These are phyloP conservation scores for Dendrobium chrysotoxum DNA, from an alignment of 106 monocot genomes.

Conservation along the genomic window DNA sequence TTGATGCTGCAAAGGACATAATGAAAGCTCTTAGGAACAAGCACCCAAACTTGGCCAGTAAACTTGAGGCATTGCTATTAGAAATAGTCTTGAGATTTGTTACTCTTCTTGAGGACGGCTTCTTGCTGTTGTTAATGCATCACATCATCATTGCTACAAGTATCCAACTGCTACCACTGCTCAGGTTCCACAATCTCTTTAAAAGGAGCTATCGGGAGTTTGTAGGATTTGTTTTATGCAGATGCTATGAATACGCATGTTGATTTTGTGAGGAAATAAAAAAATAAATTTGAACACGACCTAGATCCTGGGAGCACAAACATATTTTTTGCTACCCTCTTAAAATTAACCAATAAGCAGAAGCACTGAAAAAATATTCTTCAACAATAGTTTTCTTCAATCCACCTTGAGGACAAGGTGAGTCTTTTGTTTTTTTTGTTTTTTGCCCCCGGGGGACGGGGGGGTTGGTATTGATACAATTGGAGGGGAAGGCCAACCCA, in stretches of 20 bases:
- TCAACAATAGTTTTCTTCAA: slow-evolving; percentile 20
- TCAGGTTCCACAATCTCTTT: slow-evolving; percentile 85
- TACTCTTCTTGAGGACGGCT: too few relatives aligned
- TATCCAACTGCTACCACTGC: slow-evolving; percentile 92
- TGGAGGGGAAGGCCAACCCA: too few relatives aligned
- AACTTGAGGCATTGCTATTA: slow-evolving; percentile 80
- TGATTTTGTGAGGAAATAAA: slow-evolving; percentile 84
- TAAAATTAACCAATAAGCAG: slow-evolving; percentile 15
- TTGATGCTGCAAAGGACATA: slow-evolving; percentile 49
- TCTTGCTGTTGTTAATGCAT: slow-evolving; percentile 1
- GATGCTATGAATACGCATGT: slow-evolving; percentile 41
- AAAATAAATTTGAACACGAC: slow-evolving; percentile 88
- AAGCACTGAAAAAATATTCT: slow-evolving; percentile 99
- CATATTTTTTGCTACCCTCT: slow-evolving; percentile 74
- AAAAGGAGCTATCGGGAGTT: slow-evolving; percentile 93
- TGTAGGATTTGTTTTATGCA: slow-evolving; percentile 84
- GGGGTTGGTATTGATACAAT: too few relatives aligned
- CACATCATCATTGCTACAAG: slow-evolving; percentile 94
- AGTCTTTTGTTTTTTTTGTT: too few relatives aligned
- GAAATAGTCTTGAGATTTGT: too few relatives aligned
- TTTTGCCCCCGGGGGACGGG: too few relatives aligned
- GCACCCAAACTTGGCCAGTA: slow-evolving; percentile 78
- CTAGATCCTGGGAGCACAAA: slow-evolving; percentile 88
- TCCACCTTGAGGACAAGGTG: too few relatives aligned
- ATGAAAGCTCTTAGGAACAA: slow-evolving; percentile 95